Base-by-base conservation (phyloP, 2,329 filamentous ascomycete genomes). In the Pyrenochaeta sp. region DNA sequence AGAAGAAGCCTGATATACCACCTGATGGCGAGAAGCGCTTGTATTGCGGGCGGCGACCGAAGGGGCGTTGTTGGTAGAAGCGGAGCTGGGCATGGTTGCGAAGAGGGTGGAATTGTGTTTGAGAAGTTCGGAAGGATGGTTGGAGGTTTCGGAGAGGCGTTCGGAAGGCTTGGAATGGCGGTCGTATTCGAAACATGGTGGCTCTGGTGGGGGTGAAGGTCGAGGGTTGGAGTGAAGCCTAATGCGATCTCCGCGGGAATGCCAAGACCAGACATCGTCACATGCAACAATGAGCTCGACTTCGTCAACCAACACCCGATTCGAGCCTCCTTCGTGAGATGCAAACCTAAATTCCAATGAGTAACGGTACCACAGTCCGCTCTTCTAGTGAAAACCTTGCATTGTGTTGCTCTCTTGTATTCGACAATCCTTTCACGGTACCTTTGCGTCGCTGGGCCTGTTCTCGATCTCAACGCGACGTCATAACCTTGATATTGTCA, bases 31-130 rank as follows among this genome's bases (percentile, higher is more conserved):
- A 44, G 64, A 77, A 77, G 61, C 74, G 72, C 50, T 67, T 66
- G 67, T 76, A 76, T 51, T 71, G 68, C 2, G 64, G 65, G 15
- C 65, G 42, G 46, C 64, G 60, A 50, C 65, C 62, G 50, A 71
- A 70, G 27, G 65, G 66, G 25, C 62, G 52, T 50, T 65, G 66
- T 54, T 71, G 59, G 62, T 73, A 73, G 54, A 58, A 48, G 47
- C 72, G 68, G 27, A 47, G 50, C 25, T 62, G 65, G 9, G 48
- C 55, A 60, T 61, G 34, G 28, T 27, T 39, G 19, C 52, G 45
- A 28, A 52, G 13, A 30, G 49, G 46, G 32, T 52, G 50, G 22
- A 32, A 2, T 13, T 13, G 4, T 22, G 45, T 34, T 24, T 34
- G 28, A n/a, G 27, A 8, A 15, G 27, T 2, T 27, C 24, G 28